These are phyloP conservation scores for Sporothrix pseudoabietina DNA, from an alignment of 2,329 filamentous ascomycete species.

Conservation along the genomic window DNA sequence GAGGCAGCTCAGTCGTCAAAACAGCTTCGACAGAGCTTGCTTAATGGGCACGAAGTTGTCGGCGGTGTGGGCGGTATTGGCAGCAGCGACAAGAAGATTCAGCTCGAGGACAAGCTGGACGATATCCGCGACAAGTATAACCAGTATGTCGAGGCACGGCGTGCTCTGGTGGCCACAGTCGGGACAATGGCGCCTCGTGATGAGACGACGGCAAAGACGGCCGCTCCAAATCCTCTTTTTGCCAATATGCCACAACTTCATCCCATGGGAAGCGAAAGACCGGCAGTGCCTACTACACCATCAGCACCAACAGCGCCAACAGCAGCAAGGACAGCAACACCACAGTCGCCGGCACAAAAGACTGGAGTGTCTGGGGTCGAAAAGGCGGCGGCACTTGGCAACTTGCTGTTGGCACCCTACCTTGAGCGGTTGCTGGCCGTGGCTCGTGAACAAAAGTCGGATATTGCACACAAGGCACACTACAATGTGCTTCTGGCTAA, in stretches of 20 bases:
- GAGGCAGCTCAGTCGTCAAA: conserved; percentile 32
- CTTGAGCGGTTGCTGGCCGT: conserved; percentile 56
- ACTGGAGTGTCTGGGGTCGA: background rate
- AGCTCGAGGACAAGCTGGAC: conserved; percentile 47
- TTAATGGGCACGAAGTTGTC: conserved; percentile 15
- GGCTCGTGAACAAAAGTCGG: conserved; percentile 58
- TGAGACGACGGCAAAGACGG: background rate
- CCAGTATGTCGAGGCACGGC: conserved; percentile 55
- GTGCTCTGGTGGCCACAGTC: conserved; percentile 47
- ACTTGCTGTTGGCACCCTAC: conserved; percentile 58
- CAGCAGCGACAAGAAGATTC: conserved; percentile 30
- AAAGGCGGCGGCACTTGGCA: conserved; percentile 23
- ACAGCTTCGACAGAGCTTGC: conserved; percentile 33
- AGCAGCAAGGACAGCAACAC: background rate
- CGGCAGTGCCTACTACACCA: background rate
- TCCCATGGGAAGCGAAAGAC: conserved; percentile 22
- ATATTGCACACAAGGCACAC: conserved; percentile 62
- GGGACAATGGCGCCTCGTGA: conserved; percentile 14
- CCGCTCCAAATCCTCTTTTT: conserved; percentile 9
- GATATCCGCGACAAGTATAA: conserved; percentile 58
- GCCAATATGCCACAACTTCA: conserved; percentile 40
- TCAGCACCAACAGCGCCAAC: background rate
- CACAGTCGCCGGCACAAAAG: conserved; percentile 27
- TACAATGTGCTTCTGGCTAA: conserved; percentile 54
- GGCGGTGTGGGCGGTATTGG: background rate